These are phyloP conservation scores for Dipteronia dyeriana DNA, from an alignment of 345 rosid genomes.

Conservation along the genomic window DNA sequence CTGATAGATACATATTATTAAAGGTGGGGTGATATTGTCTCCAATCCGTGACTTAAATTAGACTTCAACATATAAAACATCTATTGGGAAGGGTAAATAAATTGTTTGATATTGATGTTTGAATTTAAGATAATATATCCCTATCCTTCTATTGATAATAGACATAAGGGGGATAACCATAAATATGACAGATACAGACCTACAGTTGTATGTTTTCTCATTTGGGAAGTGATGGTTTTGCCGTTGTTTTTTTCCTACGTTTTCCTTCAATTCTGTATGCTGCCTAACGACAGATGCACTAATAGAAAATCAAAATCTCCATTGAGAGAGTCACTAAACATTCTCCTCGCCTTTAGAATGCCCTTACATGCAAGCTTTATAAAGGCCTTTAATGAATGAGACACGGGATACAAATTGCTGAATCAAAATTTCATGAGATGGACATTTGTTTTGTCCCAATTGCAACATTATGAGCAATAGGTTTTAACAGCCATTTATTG, in stretches of 20 bases:
- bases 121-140: not conserved
- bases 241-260: not conserved
- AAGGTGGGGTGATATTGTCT: not conserved
- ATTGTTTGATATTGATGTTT: not conserved
- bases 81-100: not conserved
- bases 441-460: no score
- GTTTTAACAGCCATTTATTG: no score
- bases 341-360: not conserved
- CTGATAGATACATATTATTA: no score
- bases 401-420: not conserved
- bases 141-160: not conserved
- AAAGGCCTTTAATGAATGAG: not conserved
- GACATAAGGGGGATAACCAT: not conserved
- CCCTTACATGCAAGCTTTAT: no score
- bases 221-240: not conserved
- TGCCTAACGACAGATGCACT: not conserved
- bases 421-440: no score
- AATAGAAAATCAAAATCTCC: not conserved
- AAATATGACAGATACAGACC: not conserved
- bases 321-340: not conserved
- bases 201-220: not conserved
- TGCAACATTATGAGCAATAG: no score
- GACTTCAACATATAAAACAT: not conserved
- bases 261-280: not conserved
- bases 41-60: not conserved